Base-by-base conservation (phyloP, 75 land plant species). In the Ceratopteris richardii region DNA sequence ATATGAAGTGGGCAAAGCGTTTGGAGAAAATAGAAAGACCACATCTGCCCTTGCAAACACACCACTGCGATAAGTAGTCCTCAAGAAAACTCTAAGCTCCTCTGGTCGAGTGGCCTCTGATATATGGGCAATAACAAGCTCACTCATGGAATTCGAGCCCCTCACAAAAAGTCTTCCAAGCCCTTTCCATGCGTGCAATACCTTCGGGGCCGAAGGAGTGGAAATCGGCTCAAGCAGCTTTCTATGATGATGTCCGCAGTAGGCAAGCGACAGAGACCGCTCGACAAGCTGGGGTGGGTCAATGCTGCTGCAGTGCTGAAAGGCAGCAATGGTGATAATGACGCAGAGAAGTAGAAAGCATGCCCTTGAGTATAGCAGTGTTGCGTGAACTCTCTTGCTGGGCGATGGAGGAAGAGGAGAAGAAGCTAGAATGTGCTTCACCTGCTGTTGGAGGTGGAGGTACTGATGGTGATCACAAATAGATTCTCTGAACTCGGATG, bases 121-220 rank as follows among this genome's bases (percentile, higher is more conserved):
- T 1, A 70, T 57, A 39, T 86, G 89, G 6, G 69, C 82, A 17
- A 86, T 72, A 0, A 82, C 36, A 7, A 86, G 68, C 42, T 86
- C 89, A 30, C 48, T 67, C 86, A 82, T 82, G 9, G 80, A 64
- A n/a, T 31, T 62, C 13, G 76, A 72, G 24, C 89, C 89, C 51
- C 77, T 56, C 28, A 72, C 26, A 48, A 64, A 86, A 58, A 86
- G 50, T 29, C 67, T 68, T 0, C 89, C 89, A 72, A 86, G 62
- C 2, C 89, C 80, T 31, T 80, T 85, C 50, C 83, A 52, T 0
- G 89, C 89, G 1, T 20, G 39, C 33, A 21, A 23, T 31, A 14
- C 13, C 50, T 18, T n/a, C 12, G 2, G 12, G 2, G 22, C 22
- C 3, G 2, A 3, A 2, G 22, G 50, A n/a, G 22, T 5, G 22